phyloP scores from a whole-genome alignment of 1,139 yeast species.

The Magnusiomyces clavatus region DNA sequence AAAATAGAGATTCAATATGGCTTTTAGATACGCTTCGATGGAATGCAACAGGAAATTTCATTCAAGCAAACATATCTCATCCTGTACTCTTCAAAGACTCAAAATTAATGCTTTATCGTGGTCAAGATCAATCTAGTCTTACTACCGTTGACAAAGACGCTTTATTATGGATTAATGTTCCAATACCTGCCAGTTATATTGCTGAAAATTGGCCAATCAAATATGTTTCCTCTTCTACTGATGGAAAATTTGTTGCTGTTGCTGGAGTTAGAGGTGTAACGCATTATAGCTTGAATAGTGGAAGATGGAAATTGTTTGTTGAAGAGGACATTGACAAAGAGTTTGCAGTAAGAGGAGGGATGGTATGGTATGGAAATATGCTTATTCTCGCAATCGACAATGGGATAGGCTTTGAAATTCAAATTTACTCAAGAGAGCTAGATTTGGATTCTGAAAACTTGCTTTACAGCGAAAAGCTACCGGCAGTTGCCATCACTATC shows the following conservation, averaged over 20 bases:
- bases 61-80: slow-evolving; percentile 26
- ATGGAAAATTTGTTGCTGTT: slow-evolving; percentile 38
- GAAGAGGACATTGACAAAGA: slow-evolving; percentile 33
- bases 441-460: slow-evolving; percentile 28
- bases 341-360: slow-evolving; percentile 36
- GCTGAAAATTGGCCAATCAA: slow-evolving; percentile 38
- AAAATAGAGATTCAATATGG: slow-evolving; percentile 19
- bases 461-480: slow-evolving; percentile 22
- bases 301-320: slow-evolving; percentile 36
- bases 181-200: slow-evolving; percentile 34
- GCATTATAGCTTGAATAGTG: slow-evolving; percentile 33
- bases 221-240: slow-evolving; percentile 32
- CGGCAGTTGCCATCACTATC: slow-evolving; percentile 26
- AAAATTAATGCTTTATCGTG: slow-evolving; percentile 33
- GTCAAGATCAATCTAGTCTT: slow-evolving; percentile 33
- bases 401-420: slow-evolving; percentile 26
- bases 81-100: slow-evolving; percentile 33
- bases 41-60: slow-evolving; percentile 28
- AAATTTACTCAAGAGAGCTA: slow-evolving; percentile 32
- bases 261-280: slow-evolving; percentile 38
- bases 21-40: slow-evolving; percentile 28
- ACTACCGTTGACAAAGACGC: slow-evolving; percentile 35
- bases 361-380: slow-evolving; percentile 36
- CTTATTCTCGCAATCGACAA: slow-evolving; percentile 33
- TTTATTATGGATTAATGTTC: slow-evolving; percentile 34